Percentiles rank a stretch among this genome's conserved stretches.
These are phyloP conservation scores for Backusella mclennaniae DNA, from an alignment of 192 early-diverging fungal genomes.

Conservation along the genomic window DNA sequence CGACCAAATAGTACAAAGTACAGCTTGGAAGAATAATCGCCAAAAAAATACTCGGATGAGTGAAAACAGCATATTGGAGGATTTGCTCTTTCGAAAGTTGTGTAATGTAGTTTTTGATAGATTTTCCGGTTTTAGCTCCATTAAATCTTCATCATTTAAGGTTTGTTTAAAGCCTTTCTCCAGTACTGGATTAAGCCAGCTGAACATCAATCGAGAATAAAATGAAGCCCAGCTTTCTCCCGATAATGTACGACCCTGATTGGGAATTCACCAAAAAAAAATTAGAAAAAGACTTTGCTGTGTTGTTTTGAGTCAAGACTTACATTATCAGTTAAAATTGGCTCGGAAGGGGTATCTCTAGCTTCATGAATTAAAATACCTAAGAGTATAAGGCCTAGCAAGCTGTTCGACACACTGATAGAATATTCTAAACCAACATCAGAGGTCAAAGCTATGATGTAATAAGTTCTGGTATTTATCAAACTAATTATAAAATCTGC, in stretches of 20 bases:
- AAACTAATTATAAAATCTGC: background rate
- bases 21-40: conserved; percentile 41
- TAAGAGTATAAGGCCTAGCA: conserved; percentile 10
- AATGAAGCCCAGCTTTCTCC: conserved; percentile 30
- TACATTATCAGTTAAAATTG: conserved; percentile 24
- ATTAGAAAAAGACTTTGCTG: background rate
- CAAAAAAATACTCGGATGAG: conserved; percentile 27
- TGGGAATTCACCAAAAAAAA: conserved; percentile 13
- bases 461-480: background rate
- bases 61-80: background rate
- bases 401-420: background rate
- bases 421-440: background rate
- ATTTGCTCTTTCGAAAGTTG: conserved; percentile 16
- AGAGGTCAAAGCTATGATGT: background rate
- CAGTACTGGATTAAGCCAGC: conserved; percentile 53
- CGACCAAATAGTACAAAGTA: conserved; percentile 14
- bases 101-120: conserved; percentile 27
- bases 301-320: background rate
- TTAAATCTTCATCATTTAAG: conserved; percentile 50
- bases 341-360: conserved; percentile 9
- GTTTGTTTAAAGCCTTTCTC: conserved; percentile 42
- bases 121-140: conserved; percentile 49
- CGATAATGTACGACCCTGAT: conserved; percentile 27
- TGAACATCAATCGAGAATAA: conserved; percentile 40
- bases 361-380: conserved; percentile 27